Percentiles rank a stretch among this genome's conserved stretches.
These are phyloP conservation scores for Penicillium soppii DNA, from an alignment of 495 filamentous ascomycete species.

Conservation along the genomic window DNA sequence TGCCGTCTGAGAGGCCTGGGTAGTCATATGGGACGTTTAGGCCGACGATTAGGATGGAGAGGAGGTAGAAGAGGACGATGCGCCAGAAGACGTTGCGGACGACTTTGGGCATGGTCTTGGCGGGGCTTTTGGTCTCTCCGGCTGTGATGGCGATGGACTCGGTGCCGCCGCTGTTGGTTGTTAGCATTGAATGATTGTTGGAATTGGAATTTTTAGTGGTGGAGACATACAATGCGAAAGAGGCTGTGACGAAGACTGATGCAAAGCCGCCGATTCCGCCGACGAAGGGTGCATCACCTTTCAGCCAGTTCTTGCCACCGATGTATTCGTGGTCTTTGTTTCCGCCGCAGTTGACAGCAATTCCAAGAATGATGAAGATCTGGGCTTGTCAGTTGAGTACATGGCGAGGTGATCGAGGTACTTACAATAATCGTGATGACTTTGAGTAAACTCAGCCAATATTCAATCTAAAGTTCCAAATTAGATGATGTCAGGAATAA, in stretches of 20 bases:
- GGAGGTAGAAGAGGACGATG: slow-evolving; percentile 52
- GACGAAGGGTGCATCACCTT: slow-evolving; percentile 52
- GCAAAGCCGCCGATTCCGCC: slow-evolving; percentile 53
- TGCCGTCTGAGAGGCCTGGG: slow-evolving; percentile 38
- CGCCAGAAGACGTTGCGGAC: slow-evolving; percentile 56
- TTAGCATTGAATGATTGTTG: slow-evolving; percentile 1
- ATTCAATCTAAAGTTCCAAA: slow-evolving; percentile 45
- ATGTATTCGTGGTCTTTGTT: slow-evolving; percentile 47
- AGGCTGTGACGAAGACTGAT: slow-evolving; percentile 53
- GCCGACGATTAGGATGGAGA: slow-evolving; percentile 49
- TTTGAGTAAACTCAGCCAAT: slow-evolving; percentile 56
- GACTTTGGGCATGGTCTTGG: slow-evolving; percentile 47
- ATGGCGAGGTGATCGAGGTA: too few relatives aligned
- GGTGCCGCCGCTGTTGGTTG: slow-evolving; percentile 47
- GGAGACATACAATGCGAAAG: slow-evolving; percentile 47
- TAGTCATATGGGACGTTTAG: slow-evolving; percentile 56
- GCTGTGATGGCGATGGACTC: slow-evolving; percentile 59
- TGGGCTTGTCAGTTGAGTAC: too few relatives aligned
- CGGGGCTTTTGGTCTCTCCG: slow-evolving; percentile 51
- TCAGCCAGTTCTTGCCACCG: slow-evolving; percentile 44
- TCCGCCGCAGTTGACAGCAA: slow-evolving; percentile 51
- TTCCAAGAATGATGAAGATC: slow-evolving; percentile 55
- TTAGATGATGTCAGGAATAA: slow-evolving; percentile 2
- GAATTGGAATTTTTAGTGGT: neutral
- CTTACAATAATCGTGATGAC: slow-evolving; percentile 51